Evolutionary conservation across 2,329 filamentous ascomycete genomes (phyloP), one percentile per base, ranked within the genome.

Genomic region (Aspergillus ustus): DNA sequence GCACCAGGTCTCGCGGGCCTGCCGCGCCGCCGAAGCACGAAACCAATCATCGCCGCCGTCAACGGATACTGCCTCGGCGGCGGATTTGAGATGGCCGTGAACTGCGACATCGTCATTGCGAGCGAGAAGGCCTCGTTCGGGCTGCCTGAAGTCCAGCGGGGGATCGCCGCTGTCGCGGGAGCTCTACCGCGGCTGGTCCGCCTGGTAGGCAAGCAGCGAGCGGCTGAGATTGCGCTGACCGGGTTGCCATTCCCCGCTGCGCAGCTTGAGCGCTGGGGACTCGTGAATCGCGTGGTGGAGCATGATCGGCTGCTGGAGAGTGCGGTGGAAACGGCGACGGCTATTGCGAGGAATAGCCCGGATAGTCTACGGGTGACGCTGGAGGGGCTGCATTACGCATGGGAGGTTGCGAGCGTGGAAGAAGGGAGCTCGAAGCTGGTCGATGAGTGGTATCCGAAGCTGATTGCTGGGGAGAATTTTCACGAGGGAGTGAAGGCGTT

Each of bases 1-100:
- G 69, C 79, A 0, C 76, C 79, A 2, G 89, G 89, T 1, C 90
- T 91, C 63, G 89, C 86, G 25, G 89, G 85, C 0, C 77, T 93
- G 34, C 87, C 85, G 57, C 87, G 90, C 65, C 82, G 90, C 28
- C 74, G 77, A 5, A 90, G 90, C 52, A 87, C 86, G 75, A 94
- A 94, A 71, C 91, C 91, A 6, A 82, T 94, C 59, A 84, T 94
- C 29, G 89, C 88, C 1, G 91, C 91, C 1, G 89, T 93, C 20
- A 91, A 93, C 70, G 91, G 91, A 7, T 80, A 90, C 19, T 91
- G 89, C 61, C 83, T 91, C 50, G 91, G 91, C 40, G 91, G 91
- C 57, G 91, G 90, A 1, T 88, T 91, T 76, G 91, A 94, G 80
- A 91, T 93, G 78, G 83, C 87, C 13, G 80, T 90, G 52, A 92